Conservation (phyloP, 805 yeast species). For the Wickerhamomyces rabaulensis region DNA sequence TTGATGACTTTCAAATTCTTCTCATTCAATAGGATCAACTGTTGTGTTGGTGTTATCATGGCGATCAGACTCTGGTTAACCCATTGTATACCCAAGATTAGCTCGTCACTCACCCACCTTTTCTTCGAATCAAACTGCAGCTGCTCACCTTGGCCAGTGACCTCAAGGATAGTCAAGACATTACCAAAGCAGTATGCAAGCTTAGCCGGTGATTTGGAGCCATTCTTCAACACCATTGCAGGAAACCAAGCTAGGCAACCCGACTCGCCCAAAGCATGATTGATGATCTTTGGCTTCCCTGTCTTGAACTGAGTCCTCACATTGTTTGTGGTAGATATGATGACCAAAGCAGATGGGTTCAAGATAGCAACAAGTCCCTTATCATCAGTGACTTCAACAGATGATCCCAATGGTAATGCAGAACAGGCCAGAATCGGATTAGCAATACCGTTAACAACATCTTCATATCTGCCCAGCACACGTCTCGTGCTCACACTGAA, state of each 20-base stretch:
- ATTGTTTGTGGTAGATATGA: slow-evolving; percentile 50
- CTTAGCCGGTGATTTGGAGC: slow-evolving; percentile 32
- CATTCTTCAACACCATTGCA: slow-evolving; percentile 26
- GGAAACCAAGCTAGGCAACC: slow-evolving; percentile 68
- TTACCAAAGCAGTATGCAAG: slow-evolving; percentile 71
- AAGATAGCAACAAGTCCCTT: slow-evolving; percentile 58
- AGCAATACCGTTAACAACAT: slow-evolving; percentile 9
- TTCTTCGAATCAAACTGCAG: slow-evolving; percentile 35
- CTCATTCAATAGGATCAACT: slow-evolving; percentile 37
- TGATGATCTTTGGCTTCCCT: slow-evolving; percentile 38
- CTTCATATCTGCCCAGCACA: slow-evolving; percentile 45
- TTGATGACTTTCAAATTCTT: slow-evolving; percentile 29
- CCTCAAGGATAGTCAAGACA: slow-evolving; percentile 48
- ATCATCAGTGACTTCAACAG: slow-evolving; percentile 47
- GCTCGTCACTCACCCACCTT: slow-evolving; percentile 40
- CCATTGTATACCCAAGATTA: slow-evolving; percentile 58
- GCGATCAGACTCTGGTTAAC: slow-evolving; percentile 34
- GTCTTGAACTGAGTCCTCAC: slow-evolving; percentile 48
- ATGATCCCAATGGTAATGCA: slow-evolving; percentile 57
- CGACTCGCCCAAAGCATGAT: slow-evolving; percentile 26
- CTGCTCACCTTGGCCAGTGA: slow-evolving; percentile 29
- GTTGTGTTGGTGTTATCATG: slow-evolving; percentile 40
- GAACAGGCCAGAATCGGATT: slow-evolving; percentile 37
- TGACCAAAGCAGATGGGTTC: slow-evolving; percentile 42
- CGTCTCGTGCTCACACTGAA: slow-evolving; percentile 41